Base-by-base conservation (phyloP, 805 yeast genomes). In the Nadsonia fulvescens region DNA sequence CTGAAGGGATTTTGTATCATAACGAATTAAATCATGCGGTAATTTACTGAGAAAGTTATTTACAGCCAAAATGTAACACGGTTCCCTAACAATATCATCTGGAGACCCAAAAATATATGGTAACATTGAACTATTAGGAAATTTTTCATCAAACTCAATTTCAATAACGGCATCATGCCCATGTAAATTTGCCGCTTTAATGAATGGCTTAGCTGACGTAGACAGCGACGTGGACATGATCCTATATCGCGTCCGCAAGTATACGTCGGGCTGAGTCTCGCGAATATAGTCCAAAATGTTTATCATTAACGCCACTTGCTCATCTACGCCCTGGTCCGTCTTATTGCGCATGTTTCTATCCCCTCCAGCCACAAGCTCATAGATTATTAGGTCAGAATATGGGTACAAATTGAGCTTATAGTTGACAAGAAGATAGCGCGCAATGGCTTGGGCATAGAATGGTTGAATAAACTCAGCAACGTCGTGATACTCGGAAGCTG, bases 351-450 rank as follows among this genome's bases (percentile, higher is more conserved):
- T n/a, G n/a, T n/a, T n/a, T n/a, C n/a, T n/a, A n/a, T n/a, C n/a
- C n/a, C n/a, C n/a, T 37, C 93, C 93, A 12, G 82, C 92, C 32
- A 92, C 93, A 59, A 77, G 66, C 49, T 81, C 93, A 48, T 78
- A 81, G 14, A 79, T 75, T 5, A 67, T 60, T 24, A 86, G 53
- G 42, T 77, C 82, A 21, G 62, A 57, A 40, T 71, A 70, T 1
- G 83, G 86, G 38, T 67, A 74, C 21, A 63, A 52, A 35, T 71
- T 70, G 37, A 70, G 51, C 46, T 70, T 69, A 44, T 73, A 76
- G 43, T 76, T 72, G 6, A 69, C 71, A 29, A 79, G 49, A 11
- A 83, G 51, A 49, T 79, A 76, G 29, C 83, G 54, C 0, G 94
- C 94, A 30, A 86, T 52, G 0, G 91, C 81, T 44, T 76, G 77